Evolutionary conservation across 2,329 filamentous ascomycete genomes (phyloP).

Genomic region (Pseudogymnoascus sp.): DNA sequence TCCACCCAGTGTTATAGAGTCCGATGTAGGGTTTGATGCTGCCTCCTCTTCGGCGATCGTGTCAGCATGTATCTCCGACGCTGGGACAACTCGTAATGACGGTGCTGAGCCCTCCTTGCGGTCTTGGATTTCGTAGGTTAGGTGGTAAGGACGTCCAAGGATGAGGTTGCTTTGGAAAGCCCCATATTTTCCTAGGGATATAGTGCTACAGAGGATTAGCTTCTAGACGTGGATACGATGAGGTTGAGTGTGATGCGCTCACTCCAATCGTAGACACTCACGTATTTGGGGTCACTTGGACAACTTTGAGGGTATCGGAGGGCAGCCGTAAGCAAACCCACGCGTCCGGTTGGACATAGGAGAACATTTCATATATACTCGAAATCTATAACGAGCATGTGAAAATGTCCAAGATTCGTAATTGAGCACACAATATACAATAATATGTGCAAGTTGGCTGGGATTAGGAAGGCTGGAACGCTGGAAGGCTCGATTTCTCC

Average conservation of each 20-base stretch:
- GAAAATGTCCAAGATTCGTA: background rate
- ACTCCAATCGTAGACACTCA: constrained; percentile 31
- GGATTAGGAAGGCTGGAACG: background rate
- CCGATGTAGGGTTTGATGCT: constrained; percentile 34
- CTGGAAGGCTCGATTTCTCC: constrained; percentile 6
- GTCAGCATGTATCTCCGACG: constrained; percentile 76
- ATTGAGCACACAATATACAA: background rate
- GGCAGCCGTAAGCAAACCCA: constrained; percentile 54
- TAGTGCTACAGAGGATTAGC: constrained; percentile 48
- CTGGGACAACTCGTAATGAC: constrained; percentile 67
- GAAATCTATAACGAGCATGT: background rate
- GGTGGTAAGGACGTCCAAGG: constrained; percentile 80
- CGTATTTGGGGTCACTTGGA: constrained; percentile 54
- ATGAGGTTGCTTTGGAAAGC: constrained; percentile 82
- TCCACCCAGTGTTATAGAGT: constrained; percentile 35
- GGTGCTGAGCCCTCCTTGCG: constrained; percentile 54
- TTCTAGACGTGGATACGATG: constrained; percentile 17
- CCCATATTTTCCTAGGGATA: constrained; percentile 88
- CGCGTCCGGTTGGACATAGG: constrained; percentile 45
- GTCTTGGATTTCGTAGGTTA: constrained; percentile 85
- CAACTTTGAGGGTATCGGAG: constrained; percentile 47
- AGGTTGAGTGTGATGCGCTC: constrained; percentile 18
- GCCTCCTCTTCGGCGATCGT: constrained; percentile 48
- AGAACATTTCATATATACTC: constrained; percentile 23
- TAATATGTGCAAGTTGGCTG: background rate